Evolutionary conservation across 768 basidiomycete genomes (phyloP).

Genomic region (Suillus alpinus): DNA sequence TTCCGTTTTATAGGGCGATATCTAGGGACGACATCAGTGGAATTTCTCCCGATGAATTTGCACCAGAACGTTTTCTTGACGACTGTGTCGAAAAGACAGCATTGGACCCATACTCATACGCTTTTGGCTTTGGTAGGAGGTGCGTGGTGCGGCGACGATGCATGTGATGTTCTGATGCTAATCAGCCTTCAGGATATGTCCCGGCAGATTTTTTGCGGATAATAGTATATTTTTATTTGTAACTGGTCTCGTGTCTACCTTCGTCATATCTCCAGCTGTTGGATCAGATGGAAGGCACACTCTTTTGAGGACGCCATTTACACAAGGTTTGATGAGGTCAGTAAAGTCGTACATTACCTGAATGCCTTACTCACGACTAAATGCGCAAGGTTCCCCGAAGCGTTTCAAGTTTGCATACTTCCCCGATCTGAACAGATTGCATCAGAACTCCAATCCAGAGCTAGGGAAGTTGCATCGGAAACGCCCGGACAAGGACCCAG

Average conservation of each 20-base stretch:
- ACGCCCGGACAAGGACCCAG: no score
- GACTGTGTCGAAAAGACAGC: neutral
- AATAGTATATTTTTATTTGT: conserved; percentile 3
- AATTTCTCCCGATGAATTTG: neutral
- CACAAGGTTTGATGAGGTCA: conserved; percentile 1
- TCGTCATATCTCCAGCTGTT: neutral
- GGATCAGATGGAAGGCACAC: neutral
- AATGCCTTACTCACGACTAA: neutral
- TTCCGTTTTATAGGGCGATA: neutral
- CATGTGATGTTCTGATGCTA: neutral
- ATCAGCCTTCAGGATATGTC: neutral
- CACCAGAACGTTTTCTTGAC: conserved; percentile 1
- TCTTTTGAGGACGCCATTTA: neutral
- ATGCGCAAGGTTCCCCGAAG: neutral
- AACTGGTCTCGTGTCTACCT: neutral
- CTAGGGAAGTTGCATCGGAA: neutral
- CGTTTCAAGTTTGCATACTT: neutral
- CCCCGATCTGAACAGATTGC: neutral
- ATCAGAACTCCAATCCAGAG: neutral
- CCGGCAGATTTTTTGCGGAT: neutral
- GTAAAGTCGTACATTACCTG: neutral
- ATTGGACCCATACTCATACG: conserved; percentile 4
- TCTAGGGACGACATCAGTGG: conserved; percentile 2
- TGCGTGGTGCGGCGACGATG: neutral
- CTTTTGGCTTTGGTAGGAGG: conserved; percentile 3